Base-by-base conservation (phyloP, 805 yeast genomes). In the Wickerhamomyces tratensis region DNA sequence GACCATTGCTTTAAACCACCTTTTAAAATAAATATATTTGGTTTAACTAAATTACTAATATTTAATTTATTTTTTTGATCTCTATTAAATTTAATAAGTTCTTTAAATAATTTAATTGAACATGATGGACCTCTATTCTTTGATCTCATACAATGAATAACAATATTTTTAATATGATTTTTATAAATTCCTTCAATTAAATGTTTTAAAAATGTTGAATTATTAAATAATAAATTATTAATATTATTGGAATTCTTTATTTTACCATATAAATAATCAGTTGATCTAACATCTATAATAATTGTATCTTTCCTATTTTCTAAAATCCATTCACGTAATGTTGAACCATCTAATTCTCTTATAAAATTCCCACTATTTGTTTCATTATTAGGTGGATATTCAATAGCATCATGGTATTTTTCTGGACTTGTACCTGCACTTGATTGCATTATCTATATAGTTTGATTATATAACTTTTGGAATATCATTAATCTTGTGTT, bases 111-210 rank as follows among this genome's bases (percentile, higher is more conserved):
- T 27, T 8, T 27, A 27, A 10, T 37, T 0, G 51, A 44, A 40
- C 52, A 44, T 5, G 36, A 33, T 1, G 58, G 58, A 8, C 56
- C 56, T 29, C 58, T 34, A 6, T 38, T 39, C 39, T 52, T 43
- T 7, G 55, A 50, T 41, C 58, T 40, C 56, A 53, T 53, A 33
- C 58, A 53, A 36, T 54, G 57, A 41, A 54, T 49, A 7, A 53
- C 42, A 27, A 27, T 10, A 36, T 45, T 49, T 1, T 15, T 36
- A 9, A 43, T 36, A 1, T 30, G 33, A 6, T 34, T 30, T 10
- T n/a, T 26, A 14, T 36, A 8, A 3, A 50, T 46, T 37, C 36
- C 46, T 3, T 30, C 15, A 5, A 20, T 10, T 4, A 52, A 20
- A 6, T 52, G 7, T 3, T 35, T 15, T 1, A 37, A 33, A 20